Evolutionary conservation across 2,329 filamentous ascomycete genomes (phyloP).

Genomic region (Paecilomyces dactylethromorphus): DNA sequence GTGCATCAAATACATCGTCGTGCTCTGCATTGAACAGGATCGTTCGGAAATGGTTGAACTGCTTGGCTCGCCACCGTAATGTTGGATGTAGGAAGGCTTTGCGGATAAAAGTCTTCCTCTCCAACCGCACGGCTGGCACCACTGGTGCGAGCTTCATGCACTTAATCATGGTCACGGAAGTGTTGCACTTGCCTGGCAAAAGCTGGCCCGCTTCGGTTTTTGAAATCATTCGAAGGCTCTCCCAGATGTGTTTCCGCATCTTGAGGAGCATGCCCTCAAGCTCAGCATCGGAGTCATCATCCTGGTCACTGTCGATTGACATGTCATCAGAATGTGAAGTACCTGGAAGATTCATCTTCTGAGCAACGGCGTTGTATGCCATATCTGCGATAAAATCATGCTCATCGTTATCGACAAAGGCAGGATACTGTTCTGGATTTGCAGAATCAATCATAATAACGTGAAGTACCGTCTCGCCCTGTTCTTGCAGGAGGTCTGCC

Average conservation of each 20-base stretch:
- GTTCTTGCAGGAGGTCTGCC: conserved; percentile 9
- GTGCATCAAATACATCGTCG: background rate
- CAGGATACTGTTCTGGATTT: conserved; percentile 9
- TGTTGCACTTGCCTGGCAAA: background rate
- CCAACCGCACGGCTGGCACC: background rate
- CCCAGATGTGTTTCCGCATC: conserved; percentile 1
- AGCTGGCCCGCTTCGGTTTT: background rate
- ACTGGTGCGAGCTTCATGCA: background rate
- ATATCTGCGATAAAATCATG: background rate
- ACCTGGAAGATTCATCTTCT: background rate
- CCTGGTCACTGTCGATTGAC: background rate
- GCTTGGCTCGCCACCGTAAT: background rate
- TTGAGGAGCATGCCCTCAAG: background rate
- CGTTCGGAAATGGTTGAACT: background rate
- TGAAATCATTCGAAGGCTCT: background rate
- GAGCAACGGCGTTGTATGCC: background rate
- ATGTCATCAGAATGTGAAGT: background rate
- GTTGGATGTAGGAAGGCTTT: background rate
- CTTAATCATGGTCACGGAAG: background rate
- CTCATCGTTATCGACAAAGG: background rate
- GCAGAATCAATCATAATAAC: conserved; percentile 16
- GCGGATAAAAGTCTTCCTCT: background rate
- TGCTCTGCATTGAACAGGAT: background rate
- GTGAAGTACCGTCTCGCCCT: conserved; percentile 10
- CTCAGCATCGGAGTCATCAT: background rate